These are phyloP conservation scores for Phanerodontia chrysosporium DNA, from an alignment of 768 basidiomycete genomes.

Conservation along the genomic window DNA sequence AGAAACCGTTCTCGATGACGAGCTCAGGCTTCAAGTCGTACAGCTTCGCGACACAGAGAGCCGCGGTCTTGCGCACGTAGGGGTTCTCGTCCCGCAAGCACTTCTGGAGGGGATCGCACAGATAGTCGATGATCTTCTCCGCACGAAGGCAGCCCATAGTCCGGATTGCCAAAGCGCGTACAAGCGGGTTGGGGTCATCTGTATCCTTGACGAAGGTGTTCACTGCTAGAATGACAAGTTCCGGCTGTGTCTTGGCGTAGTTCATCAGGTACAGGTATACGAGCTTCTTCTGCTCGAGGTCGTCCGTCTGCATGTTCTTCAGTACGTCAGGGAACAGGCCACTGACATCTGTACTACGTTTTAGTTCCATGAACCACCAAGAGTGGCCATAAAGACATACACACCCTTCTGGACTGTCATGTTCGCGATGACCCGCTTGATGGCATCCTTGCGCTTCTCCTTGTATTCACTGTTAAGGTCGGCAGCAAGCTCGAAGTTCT, in stretches of 20 bases:
- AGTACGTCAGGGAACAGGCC: constrained; percentile 97
- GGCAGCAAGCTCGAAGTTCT: constrained; percentile 95
- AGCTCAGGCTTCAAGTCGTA: constrained; percentile 96
- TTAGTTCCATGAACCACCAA: neutral
- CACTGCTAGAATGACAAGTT: constrained; percentile 97
- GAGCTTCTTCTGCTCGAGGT: constrained; percentile 99
- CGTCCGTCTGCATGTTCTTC: constrained; percentile 99
- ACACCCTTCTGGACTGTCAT: constrained; percentile 99
- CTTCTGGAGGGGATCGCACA: constrained; percentile 92
- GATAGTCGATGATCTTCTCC: constrained; percentile 98
- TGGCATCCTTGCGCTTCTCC: constrained; percentile 96
- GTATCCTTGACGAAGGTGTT: constrained; percentile 99
- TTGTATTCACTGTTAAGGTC: constrained; percentile 97
- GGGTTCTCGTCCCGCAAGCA: constrained; percentile 94
- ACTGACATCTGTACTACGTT: constrained; percentile 59
- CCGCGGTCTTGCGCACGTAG: constrained; percentile 97
- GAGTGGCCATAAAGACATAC: constrained; percentile 10
- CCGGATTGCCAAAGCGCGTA: constrained; percentile 92
- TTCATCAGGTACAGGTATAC: constrained; percentile 99
- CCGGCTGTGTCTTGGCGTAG: constrained; percentile 98
- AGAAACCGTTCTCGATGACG: constrained; percentile 91
- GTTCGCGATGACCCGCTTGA: constrained; percentile 94
- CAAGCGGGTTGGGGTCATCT: constrained; percentile 94
- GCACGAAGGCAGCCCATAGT: constrained; percentile 98
- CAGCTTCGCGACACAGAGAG: constrained; percentile 93